Evolutionary conservation across 192 early-diverging fungal species (phyloP).

Genomic region (Coemansia sp.): DNA sequence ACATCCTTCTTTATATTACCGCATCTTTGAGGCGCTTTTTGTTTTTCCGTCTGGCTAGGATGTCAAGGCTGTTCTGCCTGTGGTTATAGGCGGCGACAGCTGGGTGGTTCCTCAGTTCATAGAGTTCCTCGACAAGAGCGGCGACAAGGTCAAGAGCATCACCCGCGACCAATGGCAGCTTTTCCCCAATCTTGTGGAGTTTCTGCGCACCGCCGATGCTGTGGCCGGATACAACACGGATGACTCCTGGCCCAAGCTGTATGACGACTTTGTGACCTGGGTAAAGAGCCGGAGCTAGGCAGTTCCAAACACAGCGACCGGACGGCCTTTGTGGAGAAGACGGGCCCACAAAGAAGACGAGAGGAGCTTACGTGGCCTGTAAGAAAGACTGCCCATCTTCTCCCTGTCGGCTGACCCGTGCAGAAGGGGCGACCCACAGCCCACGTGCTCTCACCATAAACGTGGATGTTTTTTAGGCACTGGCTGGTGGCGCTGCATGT

Average conservation of each 20-base stretch:
- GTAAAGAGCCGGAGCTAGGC: conserved; percentile 5
- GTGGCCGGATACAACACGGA: conserved; percentile 44
- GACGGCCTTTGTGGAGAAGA: too few relatives aligned
- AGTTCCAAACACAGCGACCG: too few relatives aligned
- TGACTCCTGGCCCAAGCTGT: conserved; percentile 49
- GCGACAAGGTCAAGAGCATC: conserved; percentile 27
- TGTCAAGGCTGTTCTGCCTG: conserved; percentile 25
- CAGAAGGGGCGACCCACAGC: background rate
- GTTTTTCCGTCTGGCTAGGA: conserved; percentile 25
- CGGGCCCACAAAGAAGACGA: too few relatives aligned
- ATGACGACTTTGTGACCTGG: conserved; percentile 52
- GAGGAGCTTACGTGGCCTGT: too few relatives aligned
- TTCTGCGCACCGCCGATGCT: conserved; percentile 1
- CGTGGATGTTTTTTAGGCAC: conserved; percentile 12
- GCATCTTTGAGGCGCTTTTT: background rate
- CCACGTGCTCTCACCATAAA: background rate
- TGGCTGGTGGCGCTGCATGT: background rate
- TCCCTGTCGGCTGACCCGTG: conserved; percentile 1
- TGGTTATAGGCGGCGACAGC: conserved; percentile 17
- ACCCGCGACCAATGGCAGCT: conserved; percentile 53
- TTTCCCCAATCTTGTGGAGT: conserved; percentile 37
- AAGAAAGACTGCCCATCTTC: background rate
- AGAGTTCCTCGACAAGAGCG: conserved; percentile 31
- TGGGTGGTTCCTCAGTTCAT: conserved; percentile 40
- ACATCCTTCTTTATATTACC: background rate